Evolutionary conservation across 495 filamentous ascomycete species (phyloP).

Genomic region (Aspergillus baeticus): DNA sequence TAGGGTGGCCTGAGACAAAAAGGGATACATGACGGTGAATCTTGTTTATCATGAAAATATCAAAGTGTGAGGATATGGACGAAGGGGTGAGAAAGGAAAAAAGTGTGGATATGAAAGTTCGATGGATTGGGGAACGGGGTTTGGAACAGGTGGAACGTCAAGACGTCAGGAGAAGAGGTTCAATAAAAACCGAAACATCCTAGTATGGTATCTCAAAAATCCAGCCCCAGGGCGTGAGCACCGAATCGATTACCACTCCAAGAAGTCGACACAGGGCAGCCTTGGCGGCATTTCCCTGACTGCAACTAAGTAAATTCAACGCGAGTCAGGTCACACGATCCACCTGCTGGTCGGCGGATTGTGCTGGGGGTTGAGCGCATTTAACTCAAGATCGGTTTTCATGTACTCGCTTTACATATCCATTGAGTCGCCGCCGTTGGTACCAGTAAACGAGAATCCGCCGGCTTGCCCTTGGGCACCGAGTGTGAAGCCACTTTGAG

Average conservation of each 20-base stretch:
- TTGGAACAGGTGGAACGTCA: conserved; percentile 19
- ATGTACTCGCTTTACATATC: conserved; percentile 79
- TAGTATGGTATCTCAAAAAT: not conserved
- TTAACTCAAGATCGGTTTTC: conserved; percentile 9
- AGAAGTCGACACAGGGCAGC: conserved; percentile 6
- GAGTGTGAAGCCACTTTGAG: conserved; percentile 80
- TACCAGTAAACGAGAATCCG: conserved; percentile 79
- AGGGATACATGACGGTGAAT: conserved; percentile 62
- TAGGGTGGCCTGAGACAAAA: conserved; percentile 20
- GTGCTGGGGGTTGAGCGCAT: conserved; percentile 12
- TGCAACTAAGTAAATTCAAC: conserved; percentile 1
- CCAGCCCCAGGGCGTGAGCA: conserved; percentile 1
- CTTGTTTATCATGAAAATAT: conserved; percentile 51
- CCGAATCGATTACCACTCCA: conserved; percentile 2
- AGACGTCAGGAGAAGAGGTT: conserved; percentile 12
- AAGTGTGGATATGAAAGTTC: conserved; percentile 10
- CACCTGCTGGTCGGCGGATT: conserved; percentile 13
- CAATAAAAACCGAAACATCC: conserved; percentile 14
- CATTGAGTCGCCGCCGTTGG: conserved; percentile 83
- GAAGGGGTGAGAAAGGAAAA: conserved; percentile 19
- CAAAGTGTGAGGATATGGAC: conserved; percentile 19
- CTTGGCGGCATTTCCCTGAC: not conserved
- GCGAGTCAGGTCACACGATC: conserved; percentile 7
- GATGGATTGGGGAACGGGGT: not conserved
- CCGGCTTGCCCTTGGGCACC: conserved; percentile 72